Percentiles rank a stretch among this genome's conserved stretches.
Evolutionary conservation across 2,329 filamentous ascomycete genomes (phyloP).

Genomic region (Paraphaeosphaeria sporulosa): DNA sequence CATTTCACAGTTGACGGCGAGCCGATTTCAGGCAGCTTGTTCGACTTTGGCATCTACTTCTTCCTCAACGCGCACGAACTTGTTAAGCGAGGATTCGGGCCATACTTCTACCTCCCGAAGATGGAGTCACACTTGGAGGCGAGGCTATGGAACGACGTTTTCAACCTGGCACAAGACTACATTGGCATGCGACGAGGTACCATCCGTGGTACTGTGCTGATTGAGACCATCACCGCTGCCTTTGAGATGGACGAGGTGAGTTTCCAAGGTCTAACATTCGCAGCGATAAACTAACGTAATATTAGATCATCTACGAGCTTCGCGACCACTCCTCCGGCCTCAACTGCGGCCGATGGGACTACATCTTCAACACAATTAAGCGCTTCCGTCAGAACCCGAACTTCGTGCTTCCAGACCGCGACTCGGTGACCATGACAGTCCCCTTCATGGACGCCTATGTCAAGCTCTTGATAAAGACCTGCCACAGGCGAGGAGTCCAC

Average conservation of each 20-base stretch:
- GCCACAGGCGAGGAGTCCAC: slow-evolving; percentile 95
- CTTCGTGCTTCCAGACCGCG: slow-evolving; percentile 93
- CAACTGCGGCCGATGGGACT: slow-evolving; percentile 99
- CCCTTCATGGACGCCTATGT: slow-evolving; percentile 99
- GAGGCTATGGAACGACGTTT: slow-evolving; percentile 96
- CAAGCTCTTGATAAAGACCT: slow-evolving; percentile 96
- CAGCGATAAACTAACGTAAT: slow-evolving; percentile 23
- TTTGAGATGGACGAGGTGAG: slow-evolving; percentile 96
- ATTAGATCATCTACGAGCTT: slow-evolving; percentile 93
- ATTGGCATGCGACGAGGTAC: slow-evolving; percentile 89
- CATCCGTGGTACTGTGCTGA: slow-evolving; percentile 92
- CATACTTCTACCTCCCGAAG: slow-evolving; percentile 98
- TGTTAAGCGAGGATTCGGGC: slow-evolving; percentile 81
- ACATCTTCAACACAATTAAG: slow-evolving; percentile 99
- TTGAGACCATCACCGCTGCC: slow-evolving; percentile 96
- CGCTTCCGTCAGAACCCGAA: slow-evolving; percentile 95
- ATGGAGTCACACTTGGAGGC: slow-evolving; percentile 98
- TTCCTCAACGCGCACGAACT: slow-evolving; percentile 96
- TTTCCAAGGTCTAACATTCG: neutral
- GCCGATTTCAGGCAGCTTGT: slow-evolving; percentile 89
- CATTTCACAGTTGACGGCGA: slow-evolving; percentile 95
- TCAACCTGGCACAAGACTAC: slow-evolving; percentile 95
- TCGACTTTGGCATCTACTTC: slow-evolving; percentile 99
- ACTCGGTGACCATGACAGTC: slow-evolving; percentile 93
- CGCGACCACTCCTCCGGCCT: slow-evolving; percentile 94